phyloP scores from a whole-genome alignment of 345 rosid genomes.

The Rubroshorea leprosula region DNA sequence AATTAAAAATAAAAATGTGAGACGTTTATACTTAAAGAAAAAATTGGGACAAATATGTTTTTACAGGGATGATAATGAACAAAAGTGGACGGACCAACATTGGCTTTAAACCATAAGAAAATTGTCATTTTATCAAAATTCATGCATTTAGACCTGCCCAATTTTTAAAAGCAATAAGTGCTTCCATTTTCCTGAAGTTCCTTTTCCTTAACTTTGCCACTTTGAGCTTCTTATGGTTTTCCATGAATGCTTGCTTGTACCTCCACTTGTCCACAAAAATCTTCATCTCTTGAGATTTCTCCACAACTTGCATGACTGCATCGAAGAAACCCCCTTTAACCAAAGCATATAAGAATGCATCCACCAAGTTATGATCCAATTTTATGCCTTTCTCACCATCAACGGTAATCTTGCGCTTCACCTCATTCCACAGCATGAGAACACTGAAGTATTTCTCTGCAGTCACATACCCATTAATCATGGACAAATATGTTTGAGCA shows the following conservation, averaged over 20 bases:
- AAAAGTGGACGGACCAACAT: no score
- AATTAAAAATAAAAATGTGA: no score
- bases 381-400: slow-evolving; percentile 42
- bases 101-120: no score
- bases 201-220: slow-evolving; percentile 78
- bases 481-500: slow-evolving; percentile 78
- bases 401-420: slow-evolving; percentile 59
- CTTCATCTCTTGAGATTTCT: slow-evolving; percentile 84
- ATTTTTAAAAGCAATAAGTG: slow-evolving; percentile 87
- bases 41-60: no score
- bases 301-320: slow-evolving; percentile 93
- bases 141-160: slow-evolving; percentile 91
- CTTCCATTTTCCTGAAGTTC: slow-evolving; percentile 85
- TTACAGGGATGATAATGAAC: no score
- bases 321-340: slow-evolving; percentile 98
- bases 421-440: slow-evolving; percentile 78
- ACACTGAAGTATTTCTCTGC: slow-evolving; percentile 75
- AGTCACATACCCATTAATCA: slow-evolving; percentile 72
- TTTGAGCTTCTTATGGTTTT: slow-evolving; percentile 86
- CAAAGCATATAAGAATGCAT: slow-evolving; percentile 82
- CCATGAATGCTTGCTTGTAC: slow-evolving; percentile 97
- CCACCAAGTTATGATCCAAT: slow-evolving; percentile 63
- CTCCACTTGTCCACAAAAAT: slow-evolving; percentile 94
- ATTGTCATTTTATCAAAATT: no score
- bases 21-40: no score